These are phyloP conservation scores for Populus pruinosa DNA, from an alignment of 345 rosid species.

Conservation along the genomic window DNA sequence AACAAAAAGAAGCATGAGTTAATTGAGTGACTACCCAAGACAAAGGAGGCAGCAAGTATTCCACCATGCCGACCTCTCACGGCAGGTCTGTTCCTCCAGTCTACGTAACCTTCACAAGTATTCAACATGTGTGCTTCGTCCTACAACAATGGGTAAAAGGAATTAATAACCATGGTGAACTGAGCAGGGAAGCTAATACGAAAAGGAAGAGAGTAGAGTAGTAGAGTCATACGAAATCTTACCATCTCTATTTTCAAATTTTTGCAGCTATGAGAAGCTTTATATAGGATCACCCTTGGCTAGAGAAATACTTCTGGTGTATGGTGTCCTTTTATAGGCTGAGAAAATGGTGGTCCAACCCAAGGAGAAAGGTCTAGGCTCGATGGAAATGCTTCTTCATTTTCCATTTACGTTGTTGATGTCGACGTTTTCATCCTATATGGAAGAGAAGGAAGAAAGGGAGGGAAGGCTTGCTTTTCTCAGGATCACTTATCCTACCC, in stretches of 20 bases:
- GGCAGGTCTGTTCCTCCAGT: conserved; percentile 71
- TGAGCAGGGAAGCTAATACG: not conserved
- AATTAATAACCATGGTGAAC: not conserved
- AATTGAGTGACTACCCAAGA: conserved; percentile 47
- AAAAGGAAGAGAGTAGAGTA: not conserved
- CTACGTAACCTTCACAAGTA: conserved; percentile 56
- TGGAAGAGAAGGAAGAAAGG: not conserved
- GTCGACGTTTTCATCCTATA: conserved; percentile 12
- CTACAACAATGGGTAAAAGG: conserved; percentile 28
- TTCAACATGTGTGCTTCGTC: conserved; percentile 40
- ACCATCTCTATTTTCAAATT: conserved; percentile 30
- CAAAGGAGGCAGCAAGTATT: conserved; percentile 73
- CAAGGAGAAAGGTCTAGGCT: conserved; percentile 49
- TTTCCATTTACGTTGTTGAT: conserved; percentile 12
- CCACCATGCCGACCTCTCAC: conserved; percentile 66
- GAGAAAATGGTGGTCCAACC: conserved; percentile 42
- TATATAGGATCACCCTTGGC: conserved; percentile 7
- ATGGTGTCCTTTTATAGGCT: conserved; percentile 30
- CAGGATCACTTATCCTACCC: not conserved
- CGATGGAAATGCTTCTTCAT: conserved; percentile 30
- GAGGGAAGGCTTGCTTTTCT: not conserved
- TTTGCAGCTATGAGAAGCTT: not conserved
- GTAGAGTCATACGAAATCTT: conserved; percentile 5
- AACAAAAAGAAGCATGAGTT: not conserved
- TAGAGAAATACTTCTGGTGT: not conserved